phyloP scores from a whole-genome alignment of 352 stramenopile genomes.

The Phytophthora niederhauseri region DNA sequence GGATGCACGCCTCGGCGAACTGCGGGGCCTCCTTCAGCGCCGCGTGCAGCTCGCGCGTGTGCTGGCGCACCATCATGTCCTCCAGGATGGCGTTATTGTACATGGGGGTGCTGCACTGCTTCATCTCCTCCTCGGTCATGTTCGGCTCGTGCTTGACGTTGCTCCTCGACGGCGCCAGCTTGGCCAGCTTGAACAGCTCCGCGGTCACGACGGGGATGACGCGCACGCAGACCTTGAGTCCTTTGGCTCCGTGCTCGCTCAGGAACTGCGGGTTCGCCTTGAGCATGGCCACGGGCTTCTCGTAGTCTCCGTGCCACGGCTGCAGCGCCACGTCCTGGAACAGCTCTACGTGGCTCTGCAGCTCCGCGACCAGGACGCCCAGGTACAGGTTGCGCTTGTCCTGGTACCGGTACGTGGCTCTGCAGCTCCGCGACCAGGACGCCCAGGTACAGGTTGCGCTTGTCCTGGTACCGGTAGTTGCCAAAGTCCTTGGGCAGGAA shows the following conservation, averaged over 20 bases:
- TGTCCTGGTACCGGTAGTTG: constrained; percentile 92
- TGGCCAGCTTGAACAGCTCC: constrained; percentile 82
- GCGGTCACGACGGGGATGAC: constrained; percentile 73
- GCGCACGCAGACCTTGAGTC: constrained; percentile 58
- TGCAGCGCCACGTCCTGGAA: constrained; percentile 66
- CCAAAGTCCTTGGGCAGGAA: constrained; percentile 90
- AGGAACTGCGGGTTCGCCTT: constrained; percentile 51
- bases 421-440: constrained; percentile 73
- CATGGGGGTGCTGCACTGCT: constrained; percentile 71
- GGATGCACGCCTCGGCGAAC: constrained; percentile 79
- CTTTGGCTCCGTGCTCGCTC: constrained; percentile 54
- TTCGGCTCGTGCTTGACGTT: constrained; percentile 84
- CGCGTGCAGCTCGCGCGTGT: constrained; percentile 83
- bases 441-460: constrained; percentile 87
- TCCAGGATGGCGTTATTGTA: constrained; percentile 94
- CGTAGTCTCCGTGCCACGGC: constrained; percentile 75
- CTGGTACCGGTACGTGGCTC: constrained; percentile 73
- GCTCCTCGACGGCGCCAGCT: constrained; percentile 79
- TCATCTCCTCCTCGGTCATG: constrained; percentile 78
- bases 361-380: constrained; percentile 64
- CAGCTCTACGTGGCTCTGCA: constrained; percentile 50
- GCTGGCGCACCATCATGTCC: constrained; percentile 86
- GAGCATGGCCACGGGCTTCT: constrained; percentile 79
- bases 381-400: constrained; percentile 92
- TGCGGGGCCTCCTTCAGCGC: constrained; percentile 64